phyloP scores from a whole-genome alignment of 2,329 filamentous ascomycete species.

The Fusarium sp. region DNA sequence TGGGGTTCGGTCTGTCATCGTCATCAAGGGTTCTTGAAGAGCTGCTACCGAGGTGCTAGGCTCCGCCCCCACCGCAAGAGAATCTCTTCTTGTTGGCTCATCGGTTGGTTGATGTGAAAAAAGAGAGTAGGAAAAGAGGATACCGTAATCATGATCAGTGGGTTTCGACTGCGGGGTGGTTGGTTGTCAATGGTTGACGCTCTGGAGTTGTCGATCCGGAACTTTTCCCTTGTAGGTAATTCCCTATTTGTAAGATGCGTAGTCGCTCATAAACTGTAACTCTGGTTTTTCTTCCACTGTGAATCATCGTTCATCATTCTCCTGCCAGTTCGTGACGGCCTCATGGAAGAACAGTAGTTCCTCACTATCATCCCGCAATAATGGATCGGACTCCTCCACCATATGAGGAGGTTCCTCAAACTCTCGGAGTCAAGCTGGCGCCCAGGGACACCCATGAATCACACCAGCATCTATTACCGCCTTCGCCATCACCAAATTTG shows the following conservation, averaged over 20 bases:
- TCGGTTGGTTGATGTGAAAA: slow-evolving; percentile 17
- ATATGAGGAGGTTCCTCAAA: slow-evolving; percentile 38
- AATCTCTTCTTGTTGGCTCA: slow-evolving; percentile 23
- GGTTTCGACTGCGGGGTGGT: slow-evolving; percentile 38
- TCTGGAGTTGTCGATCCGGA: slow-evolving; percentile 27
- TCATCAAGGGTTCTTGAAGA: slow-evolving; percentile 25
- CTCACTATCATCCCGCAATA: slow-evolving; percentile 2
- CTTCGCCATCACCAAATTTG: slow-evolving; percentile 26
- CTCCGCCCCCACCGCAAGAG: slow-evolving; percentile 35
- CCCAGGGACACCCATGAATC: slow-evolving; percentile 26
- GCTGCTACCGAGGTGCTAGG: slow-evolving; percentile 13
- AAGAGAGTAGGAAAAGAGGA: slow-evolving; percentile 28
- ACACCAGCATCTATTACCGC: slow-evolving; percentile 30
- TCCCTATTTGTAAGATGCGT: slow-evolving; percentile 32
- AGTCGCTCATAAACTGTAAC: slow-evolving; percentile 10
- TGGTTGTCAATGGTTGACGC: slow-evolving; percentile 29
- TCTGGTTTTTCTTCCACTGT: slow-evolving; percentile 20
- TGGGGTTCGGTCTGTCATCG: slow-evolving; percentile 12
- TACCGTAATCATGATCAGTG: slow-evolving; percentile 34
- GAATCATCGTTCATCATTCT: slow-evolving; percentile 1
- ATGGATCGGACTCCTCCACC: slow-evolving; percentile 39
- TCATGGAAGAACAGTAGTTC: slow-evolving; percentile 7
- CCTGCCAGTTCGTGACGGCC: slow-evolving; percentile 4
- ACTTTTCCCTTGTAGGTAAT: slow-evolving; percentile 2
- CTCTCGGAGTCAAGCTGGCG: slow-evolving; percentile 32